Evolutionary conservation across 2,329 filamentous ascomycete genomes (phyloP), one percentile per base, ranked within the genome.

Genomic region (Neofusicoccum umdonicola): DNA sequence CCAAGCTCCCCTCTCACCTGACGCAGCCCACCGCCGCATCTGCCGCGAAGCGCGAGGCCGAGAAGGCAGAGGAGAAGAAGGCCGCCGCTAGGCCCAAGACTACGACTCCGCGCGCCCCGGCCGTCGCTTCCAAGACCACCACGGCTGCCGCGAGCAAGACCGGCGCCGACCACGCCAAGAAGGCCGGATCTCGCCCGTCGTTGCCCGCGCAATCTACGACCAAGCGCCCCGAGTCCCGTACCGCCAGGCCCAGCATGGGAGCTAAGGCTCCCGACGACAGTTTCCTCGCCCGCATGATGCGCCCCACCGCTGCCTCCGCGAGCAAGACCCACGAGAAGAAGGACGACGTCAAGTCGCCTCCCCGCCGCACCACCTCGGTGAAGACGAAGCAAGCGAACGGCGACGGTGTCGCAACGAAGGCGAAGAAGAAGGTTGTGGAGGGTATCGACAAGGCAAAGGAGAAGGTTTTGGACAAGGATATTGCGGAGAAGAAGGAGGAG

Each of bases 241-340:
- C 69, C 71, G 84, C 58, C 67, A 56, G 62, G 34, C 42, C 62
- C 42, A 64, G 62, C 35, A 52, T 58, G 27, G 62, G 51, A 11
- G 42, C 41, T 4, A 48, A 42, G 19, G 84, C 84, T 17, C 81
- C 90, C 1, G 88, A 91, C 68, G 88, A 91, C 68, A 78, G 87
- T 13, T 93, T 93, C 77, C 79, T 93, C 31, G 90, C 89, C n/a
- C 86, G 90, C 61, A 92, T 93, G 90, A 93, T 89, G 87, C 83
- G 90, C 45, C 90, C 90, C 2, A 93, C 90, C 0, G 85, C 89
- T 50, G 82, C 86, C 51, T 91, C 88, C 4, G 84, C 88, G 8
- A 88, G 83, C 67, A 92, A 91, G 78, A 84, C 85, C 0, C 80
- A 85, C 2, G 89, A 91, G 4, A 92, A 90, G 77, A 74, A 74